phyloP scores from a whole-genome alignment of 2,329 filamentous ascomycete species.

The Hortaea werneckii region DNA sequence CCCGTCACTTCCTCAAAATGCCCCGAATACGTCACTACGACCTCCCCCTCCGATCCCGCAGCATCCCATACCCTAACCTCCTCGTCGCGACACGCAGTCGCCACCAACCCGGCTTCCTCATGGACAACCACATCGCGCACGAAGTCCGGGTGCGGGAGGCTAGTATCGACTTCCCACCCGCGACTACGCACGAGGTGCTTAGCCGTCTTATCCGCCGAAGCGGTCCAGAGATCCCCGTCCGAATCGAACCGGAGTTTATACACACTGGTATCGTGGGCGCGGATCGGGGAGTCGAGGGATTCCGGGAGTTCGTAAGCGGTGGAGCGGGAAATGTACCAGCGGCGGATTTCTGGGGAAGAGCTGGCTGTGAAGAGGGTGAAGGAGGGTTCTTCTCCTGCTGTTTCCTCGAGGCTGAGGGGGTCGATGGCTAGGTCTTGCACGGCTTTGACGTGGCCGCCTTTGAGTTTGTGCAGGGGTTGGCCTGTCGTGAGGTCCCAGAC shows the following conservation, averaged over 20 bases:
- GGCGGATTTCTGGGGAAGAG: constrained; percentile 52
- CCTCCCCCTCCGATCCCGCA: constrained; percentile 13
- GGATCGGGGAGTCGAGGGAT: constrained; percentile 45
- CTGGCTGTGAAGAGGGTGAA: constrained; percentile 65
- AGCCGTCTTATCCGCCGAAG: constrained; percentile 79
- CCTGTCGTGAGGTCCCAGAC: constrained; percentile 70
- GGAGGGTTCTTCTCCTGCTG: constrained; percentile 8
- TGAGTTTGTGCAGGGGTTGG: constrained; percentile 61
- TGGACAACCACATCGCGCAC: constrained; percentile 70
- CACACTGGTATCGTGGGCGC: constrained; percentile 83
- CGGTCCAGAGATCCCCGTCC: constrained; percentile 76
- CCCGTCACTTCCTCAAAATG: constrained; percentile 92
- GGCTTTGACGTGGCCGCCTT: constrained; percentile 60
- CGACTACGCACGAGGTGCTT: constrained; percentile 65
- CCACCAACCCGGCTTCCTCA: constrained; percentile 58
- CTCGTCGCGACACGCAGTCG: constrained; percentile 86
- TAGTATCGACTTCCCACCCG: constrained; percentile 61
- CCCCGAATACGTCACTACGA: constrained; percentile 43
- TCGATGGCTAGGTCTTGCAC: constrained; percentile 73
- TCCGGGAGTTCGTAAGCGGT: constrained; percentile 43
- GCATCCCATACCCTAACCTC: constrained; percentile 81
- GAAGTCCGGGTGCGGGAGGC: constrained; percentile 74
- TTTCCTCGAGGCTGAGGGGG: constrained; percentile 41
- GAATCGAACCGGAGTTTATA: constrained; percentile 62
- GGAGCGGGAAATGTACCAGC: constrained; percentile 55